A percentile compares a stretch with the other conserved stretches of the same genome.
Conservation (phyloP, 768 basidiomycete genomes). For the Cystobasidium onofrii region DNA sequence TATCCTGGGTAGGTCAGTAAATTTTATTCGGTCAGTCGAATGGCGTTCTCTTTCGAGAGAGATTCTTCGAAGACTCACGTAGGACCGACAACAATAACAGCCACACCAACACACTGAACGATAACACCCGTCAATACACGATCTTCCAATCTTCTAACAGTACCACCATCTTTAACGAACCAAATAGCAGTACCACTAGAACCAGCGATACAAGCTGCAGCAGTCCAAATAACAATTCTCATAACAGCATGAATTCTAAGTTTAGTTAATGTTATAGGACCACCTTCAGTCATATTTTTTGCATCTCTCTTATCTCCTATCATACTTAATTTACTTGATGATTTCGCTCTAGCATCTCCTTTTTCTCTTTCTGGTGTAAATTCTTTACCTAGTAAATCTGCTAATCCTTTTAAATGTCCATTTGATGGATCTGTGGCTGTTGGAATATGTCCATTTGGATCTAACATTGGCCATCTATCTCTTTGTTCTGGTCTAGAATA, state of each 20-base stretch:
- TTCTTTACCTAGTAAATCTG: too few species aligned
- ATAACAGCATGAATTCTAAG: background rate
- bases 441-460: background rate
- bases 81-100: background rate
- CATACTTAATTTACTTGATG: background rate
- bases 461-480: background rate
- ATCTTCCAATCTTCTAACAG: background rate
- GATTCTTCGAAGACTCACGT: too few species aligned
- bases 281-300: background rate
- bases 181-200: background rate
- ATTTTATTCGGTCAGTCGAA: too few species aligned
- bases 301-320: background rate
- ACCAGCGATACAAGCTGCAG: background rate
- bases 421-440: too few species aligned
- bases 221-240: background rate
- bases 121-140: background rate
- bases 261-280: background rate
- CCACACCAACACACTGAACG: background rate
- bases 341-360: too few species aligned
- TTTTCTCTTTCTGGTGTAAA: too few species aligned
- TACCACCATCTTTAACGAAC: background rate
- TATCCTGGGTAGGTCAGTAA: too few species aligned
- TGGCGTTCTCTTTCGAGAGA: too few species aligned
- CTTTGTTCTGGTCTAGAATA: background rate
- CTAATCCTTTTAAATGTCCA: too few species aligned